Conservation (phyloP, 139 green algal genomes). For the Closterium sp. region DNA sequence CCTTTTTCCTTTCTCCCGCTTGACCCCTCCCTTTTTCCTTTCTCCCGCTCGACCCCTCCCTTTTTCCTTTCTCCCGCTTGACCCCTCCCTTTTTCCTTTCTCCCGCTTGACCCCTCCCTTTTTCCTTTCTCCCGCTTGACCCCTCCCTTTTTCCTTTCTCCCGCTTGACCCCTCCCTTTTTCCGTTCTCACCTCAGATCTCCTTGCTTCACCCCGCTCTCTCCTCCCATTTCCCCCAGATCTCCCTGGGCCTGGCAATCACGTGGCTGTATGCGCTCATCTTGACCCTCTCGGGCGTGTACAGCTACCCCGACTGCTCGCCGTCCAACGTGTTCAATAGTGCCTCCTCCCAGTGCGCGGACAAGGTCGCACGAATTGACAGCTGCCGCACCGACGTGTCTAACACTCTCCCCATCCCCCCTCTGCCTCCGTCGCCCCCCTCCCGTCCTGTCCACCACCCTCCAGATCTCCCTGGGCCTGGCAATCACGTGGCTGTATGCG, state of each 20-base stretch:
- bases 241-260: background rate
- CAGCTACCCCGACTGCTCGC: conserved; percentile 16
- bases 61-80: conserved; percentile 3
- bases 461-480: conserved; percentile 19
- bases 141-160: background rate
- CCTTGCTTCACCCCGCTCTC: background rate
- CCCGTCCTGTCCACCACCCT: background rate
- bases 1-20: too few species aligned
- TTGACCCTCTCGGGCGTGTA: conserved; percentile 9
- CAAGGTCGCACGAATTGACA: background rate
- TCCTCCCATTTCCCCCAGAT: background rate
- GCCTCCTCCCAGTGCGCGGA: background rate
- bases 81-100: conserved; percentile 6
- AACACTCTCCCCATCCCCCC: too few species aligned
- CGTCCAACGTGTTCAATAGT: background rate
- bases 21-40: conserved; percentile 5
- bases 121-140: background rate
- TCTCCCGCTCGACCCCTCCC: background rate
- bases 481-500: conserved; percentile 24
- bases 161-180: too few species aligned
- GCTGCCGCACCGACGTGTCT: background rate
- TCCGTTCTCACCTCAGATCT: background rate
- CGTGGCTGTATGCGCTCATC: background rate
- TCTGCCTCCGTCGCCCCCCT: too few species aligned
- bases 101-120: background rate